Base-by-base conservation (phyloP, 495 filamentous ascomycete genomes). In the Melanomma pulvis-pyrius region DNA sequence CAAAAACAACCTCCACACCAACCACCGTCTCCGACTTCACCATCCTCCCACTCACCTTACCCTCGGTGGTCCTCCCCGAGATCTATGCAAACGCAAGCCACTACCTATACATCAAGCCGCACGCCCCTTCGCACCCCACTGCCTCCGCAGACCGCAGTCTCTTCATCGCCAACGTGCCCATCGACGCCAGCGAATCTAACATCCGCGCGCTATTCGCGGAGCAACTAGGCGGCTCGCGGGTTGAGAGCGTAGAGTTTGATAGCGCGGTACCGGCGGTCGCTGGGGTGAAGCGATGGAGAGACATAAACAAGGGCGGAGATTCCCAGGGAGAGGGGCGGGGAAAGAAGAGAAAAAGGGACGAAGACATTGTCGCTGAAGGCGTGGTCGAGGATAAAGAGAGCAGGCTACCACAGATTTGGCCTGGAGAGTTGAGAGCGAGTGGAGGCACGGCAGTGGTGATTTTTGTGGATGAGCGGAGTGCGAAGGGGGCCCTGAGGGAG, bases 151-250 rank as follows among this genome's bases (percentile, higher is more conserved):
- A 71, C 6, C 87, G 92, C 62, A 90, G 88, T 50, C 82, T 98
- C 25, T 98, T 96, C 78, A 72, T 93, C 24, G 88, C 92, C 65
- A 98, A 98, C 74, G 73, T 93, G 6, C 96, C 94, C 34, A 80
- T 92, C 69, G 93, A 97, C 76, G 86, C 90, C 59, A 96, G 90
- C 36, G 86, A 90, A 52, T 71, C 77, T 0, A 91, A 94, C 71
- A 77, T 98, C 19, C 88, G 91, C 39, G 80, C 84, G 59, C 78
- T 98, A 0, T 92, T 97, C 69, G 78, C 84, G 0, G 79, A 79
- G 0, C 82, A 91, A 46, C 59, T 80, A 17, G 87, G 90, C 30
- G 85, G 86, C 5, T 90, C 88, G 26, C 83, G 87, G 47, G 86
- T 98, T 39, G 91, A 96, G 76, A 80, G 78, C 51, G 87, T 91